Evolutionary conservation across 768 basidiomycete species (phyloP), one percentile per base, ranked within the genome.

Genomic region (Kwoniella sp.): DNA sequence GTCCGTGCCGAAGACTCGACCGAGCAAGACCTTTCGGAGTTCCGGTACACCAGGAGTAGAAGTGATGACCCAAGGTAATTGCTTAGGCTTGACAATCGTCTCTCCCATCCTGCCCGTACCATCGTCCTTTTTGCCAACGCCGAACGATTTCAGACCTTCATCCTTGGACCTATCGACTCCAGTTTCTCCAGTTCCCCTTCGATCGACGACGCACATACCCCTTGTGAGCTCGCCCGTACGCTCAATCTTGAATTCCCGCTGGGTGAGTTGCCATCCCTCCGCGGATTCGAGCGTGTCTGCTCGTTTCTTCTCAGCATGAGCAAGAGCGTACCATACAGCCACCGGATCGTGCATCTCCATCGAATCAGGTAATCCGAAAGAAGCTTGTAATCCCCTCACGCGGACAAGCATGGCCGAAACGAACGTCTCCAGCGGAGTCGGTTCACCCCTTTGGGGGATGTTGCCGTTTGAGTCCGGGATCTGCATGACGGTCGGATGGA

Each of bases 261-360:
- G 81, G 27, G 73, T 71, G 17, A 83, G 82, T 55, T 77, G 74
- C 91, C 92, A 95, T 19, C 87, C 87, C 2, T 74, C 76, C 83
- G 58, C 29, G 64, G 50, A 68, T 79, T 57, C 71, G 50, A 15
- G 62, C 63, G 55, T 70, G 48, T 55, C 50, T 22, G 58, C 60
- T 5, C 72, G 51, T 71, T 59, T 36, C 79, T 21, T 70, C 65
- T 47, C 17, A 81, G 71, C 67, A 21, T 71, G 55, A 9, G 64
- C 63, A 17, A 91, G 86, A 1, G 91, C 90, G 77, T 88, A 92
- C 90, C 91, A 95, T 17, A 95, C 85, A 1, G 91, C 90, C 12
- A 88, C 87, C 49, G 92, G 89, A 70, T 97, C 93, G 72, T 97
- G 93, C 59, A 94, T 83, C 80, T 93, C 90, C 86, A 96, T 85